Conservation (phyloP, 805 yeast genomes). For the Saccharomycopsis sp. region DNA sequence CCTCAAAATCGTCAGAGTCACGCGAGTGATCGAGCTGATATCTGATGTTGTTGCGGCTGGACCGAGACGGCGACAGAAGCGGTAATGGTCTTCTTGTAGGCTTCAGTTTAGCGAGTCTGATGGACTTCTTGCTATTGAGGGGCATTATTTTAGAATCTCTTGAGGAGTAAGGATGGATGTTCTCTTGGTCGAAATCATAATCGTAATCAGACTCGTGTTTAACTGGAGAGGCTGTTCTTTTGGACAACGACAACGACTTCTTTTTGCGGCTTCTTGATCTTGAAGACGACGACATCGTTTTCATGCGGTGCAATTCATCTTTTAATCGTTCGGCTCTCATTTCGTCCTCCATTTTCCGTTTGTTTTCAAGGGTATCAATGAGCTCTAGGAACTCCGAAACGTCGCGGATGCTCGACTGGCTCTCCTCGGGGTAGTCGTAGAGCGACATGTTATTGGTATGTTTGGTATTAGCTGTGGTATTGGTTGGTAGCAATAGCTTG, state of each 20-base stretch:
- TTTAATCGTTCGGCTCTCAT: slow-evolving; percentile 9
- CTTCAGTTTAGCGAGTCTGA: not conserved
- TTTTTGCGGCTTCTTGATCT: not conserved
- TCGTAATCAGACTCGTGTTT: not conserved
- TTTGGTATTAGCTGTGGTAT: not conserved
- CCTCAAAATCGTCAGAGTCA: not conserved
- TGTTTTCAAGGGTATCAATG: not conserved
- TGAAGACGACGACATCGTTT: slow-evolving; percentile 5
- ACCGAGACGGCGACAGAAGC: not conserved
- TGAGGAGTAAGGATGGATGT: slow-evolving; percentile 4
- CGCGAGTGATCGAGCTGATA: not conserved
- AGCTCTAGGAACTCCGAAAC: not conserved
- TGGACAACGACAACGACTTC: not conserved
- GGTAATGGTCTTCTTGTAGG: not conserved
- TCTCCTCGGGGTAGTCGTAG: not conserved
- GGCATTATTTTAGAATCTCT: not conserved
- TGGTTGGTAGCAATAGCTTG: not conserved
- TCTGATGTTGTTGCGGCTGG: not conserved
- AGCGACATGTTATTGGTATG: not conserved
- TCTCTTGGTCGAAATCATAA: slow-evolving; percentile 17
- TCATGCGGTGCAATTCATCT: slow-evolving; percentile 11
- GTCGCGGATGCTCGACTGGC: not conserved
- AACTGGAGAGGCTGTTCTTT: not conserved
- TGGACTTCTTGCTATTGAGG: not conserved
- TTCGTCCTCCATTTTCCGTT: slow-evolving; percentile 13